Base-by-base conservation (phyloP, 257 asterid species). In the Solanum paucissectum region DNA sequence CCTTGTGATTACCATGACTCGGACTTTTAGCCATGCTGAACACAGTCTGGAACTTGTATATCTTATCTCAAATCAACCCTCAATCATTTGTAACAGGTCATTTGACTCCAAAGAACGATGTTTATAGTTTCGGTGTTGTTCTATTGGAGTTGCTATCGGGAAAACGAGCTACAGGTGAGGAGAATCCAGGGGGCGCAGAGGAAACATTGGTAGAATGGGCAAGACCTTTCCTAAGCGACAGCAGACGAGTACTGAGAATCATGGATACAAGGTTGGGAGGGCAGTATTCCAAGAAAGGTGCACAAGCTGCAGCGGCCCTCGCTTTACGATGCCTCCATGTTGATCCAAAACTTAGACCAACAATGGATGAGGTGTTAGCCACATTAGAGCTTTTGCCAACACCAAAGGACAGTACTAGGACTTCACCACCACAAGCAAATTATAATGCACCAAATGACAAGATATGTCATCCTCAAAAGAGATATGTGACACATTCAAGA, bases 191-290 rank as follows among this genome's bases (percentile, higher is more conserved):
- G 18, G 93, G 92, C 12, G 88, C 90, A 25, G 92, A 94, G 68
- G 94, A 91, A 40, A 92, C 92, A 9, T 86, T 94, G 34, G 94
- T 93, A 9, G 95, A 93, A 33, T 94, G 98, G 96, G 98, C 98
- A n/a, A 88, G 62, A 88, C 96, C 92, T n/a, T 94, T 91, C 86
- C 91, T 94, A 9, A 77, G 87, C 2, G 94, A 94, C 10, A 88
- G 82, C 58, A 90, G 94, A 73, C 91, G 92, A 71, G 90, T 94
- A 68, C 86, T 89, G 55, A 94, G 98, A 88, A 91, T 94, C 89
- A 94, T 94, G 96, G 98, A 94, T 88, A 90, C 93, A 7, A 91
- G 94, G 85, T 87, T 94, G 72, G 93, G 96, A 25, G 98, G 95
- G n/a, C 93, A 91, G 85, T 94, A 94, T 88, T 86, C 93, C 0